Conservation (phyloP, 371 early-diverging fungal genomes). For the Nosema muscidifuracis region DNA sequence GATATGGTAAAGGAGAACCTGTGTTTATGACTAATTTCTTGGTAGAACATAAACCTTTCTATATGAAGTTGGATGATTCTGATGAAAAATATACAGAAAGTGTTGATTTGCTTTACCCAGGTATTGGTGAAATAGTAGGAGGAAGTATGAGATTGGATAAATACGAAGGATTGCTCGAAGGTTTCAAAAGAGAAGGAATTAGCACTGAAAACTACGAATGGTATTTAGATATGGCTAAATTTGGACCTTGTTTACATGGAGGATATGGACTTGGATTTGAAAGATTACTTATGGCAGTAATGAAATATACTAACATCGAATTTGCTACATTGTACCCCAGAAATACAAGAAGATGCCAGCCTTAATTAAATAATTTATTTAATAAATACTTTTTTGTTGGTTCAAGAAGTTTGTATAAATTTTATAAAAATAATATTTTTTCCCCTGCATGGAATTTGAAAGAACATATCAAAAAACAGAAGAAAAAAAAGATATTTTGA, state of each 20-base stretch:
- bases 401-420: no score
- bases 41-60: slow-evolving; percentile 95
- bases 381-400: neutral
- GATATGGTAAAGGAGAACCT: slow-evolving; percentile 75
- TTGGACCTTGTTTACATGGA: slow-evolving; percentile 91
- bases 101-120: slow-evolving; percentile 95
- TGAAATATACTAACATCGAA: slow-evolving; percentile 74
- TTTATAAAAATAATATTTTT: no score
- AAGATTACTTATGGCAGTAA: slow-evolving; percentile 90
- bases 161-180: slow-evolving; percentile 78
- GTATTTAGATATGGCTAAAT: slow-evolving; percentile 96
- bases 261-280: slow-evolving; percentile 98
- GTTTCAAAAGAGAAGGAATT: slow-evolving; percentile 86
- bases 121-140: slow-evolving; percentile 98
- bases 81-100: slow-evolving; percentile 81
- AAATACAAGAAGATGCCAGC: slow-evolving; percentile 71
- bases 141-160: slow-evolving; percentile 95
- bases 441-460: neutral
- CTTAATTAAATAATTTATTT: slow-evolving; percentile 40
- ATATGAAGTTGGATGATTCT: slow-evolving; percentile 82
- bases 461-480: neutral
- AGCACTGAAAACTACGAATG: slow-evolving; percentile 93
- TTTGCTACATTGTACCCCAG: slow-evolving; percentile 91
- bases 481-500: slow-evolving; percentile 1
- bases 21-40: slow-evolving; percentile 94